Evolutionary conservation across 2,329 filamentous ascomycete genomes (phyloP), one percentile per base, ranked within the genome.

Genomic region (Arthrobotrys entomopaga): DNA sequence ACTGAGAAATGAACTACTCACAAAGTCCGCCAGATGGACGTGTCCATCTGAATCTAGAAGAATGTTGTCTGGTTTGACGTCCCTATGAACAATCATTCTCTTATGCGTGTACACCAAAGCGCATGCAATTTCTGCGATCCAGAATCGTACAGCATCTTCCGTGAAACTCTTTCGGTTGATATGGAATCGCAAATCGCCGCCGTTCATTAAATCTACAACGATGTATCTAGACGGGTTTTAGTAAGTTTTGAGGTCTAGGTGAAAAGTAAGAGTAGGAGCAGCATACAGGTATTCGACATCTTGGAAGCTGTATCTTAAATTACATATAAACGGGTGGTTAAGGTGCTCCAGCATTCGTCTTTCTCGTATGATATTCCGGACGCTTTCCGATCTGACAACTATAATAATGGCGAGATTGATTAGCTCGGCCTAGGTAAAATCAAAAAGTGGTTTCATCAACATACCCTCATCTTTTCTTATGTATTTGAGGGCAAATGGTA

Each of bases 111-210:
- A 96, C 81, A 89, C 87, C 80, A 99, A 83, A 43, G 95, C 95
- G 82, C 94, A 98, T 11, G 92, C 94, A 26, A 99, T 84, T 83
- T 98, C 91, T 5, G 94, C 89, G 81, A 98, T 94, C 95, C 95
- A 99, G 81, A 99, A 99, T 65, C 91, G 89, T 61, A 99, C 91
- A 2, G 94, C 93, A 59, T 98, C 95, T 83, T 99, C 95, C 50
- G 94, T 99, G 81, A 99, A 98, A 0, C 93, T 95, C 83, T 98
- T 98, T 80, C 95, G 87, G 67, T 95, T 97, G 78, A 99, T 98
- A 83, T 99, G 95, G 81, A 98, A 99, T 80, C 95, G 90, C 76
- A 99, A 83, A 82, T 99, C 95, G 79, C 95, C 95, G 69, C 95
- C 95, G 80, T 90, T 98, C 95, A 99, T 99, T 74, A 99, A 84